Conservation (phyloP, 352 stramenopile genomes). For the Phytophthora uliginosa region DNA sequence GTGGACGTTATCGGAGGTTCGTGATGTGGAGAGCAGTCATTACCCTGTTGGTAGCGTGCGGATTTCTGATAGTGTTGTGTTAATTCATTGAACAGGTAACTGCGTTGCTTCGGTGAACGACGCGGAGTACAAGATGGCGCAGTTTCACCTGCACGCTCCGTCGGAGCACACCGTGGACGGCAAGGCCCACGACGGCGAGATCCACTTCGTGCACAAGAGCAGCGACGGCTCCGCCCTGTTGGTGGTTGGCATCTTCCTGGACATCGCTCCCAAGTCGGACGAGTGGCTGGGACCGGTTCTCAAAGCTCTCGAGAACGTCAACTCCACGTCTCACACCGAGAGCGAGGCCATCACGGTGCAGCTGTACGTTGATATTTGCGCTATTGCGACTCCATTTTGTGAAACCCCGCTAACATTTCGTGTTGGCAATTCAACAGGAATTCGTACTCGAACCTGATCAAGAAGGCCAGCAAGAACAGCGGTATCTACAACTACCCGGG, state of each 20-base stretch:
- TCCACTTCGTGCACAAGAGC: slow-evolving; percentile 57
- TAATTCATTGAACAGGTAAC: slow-evolving; percentile 9
- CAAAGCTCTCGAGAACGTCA: slow-evolving; percentile 34
- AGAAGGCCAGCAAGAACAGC: slow-evolving; percentile 5
- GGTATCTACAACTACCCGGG: slow-evolving; percentile 61
- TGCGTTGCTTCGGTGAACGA: slow-evolving; percentile 16
- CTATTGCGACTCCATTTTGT: no score
- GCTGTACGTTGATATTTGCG: not conserved
- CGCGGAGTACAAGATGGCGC: slow-evolving; percentile 38
- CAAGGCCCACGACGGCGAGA: slow-evolving; percentile 41
- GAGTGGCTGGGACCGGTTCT: slow-evolving; percentile 39
- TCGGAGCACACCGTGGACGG: slow-evolving; percentile 58
- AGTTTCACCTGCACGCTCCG: slow-evolving; percentile 58
- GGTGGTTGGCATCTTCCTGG: slow-evolving; percentile 47
- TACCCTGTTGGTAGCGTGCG: no score
- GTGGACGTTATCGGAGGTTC: slow-evolving; percentile 13
- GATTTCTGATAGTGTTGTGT: not conserved
- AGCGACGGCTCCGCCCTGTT: slow-evolving; percentile 29
- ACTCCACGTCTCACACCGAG: not conserved
- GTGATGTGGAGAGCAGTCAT: no score
- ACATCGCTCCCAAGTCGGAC: slow-evolving; percentile 19
- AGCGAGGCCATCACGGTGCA: not conserved
- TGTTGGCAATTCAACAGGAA: slow-evolving; percentile 3
- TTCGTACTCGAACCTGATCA: slow-evolving; percentile 28
- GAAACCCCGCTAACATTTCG: not conserved